Base-by-base conservation (phyloP, 192 early-diverging fungal genomes). In the Coemansia sp. region DNA sequence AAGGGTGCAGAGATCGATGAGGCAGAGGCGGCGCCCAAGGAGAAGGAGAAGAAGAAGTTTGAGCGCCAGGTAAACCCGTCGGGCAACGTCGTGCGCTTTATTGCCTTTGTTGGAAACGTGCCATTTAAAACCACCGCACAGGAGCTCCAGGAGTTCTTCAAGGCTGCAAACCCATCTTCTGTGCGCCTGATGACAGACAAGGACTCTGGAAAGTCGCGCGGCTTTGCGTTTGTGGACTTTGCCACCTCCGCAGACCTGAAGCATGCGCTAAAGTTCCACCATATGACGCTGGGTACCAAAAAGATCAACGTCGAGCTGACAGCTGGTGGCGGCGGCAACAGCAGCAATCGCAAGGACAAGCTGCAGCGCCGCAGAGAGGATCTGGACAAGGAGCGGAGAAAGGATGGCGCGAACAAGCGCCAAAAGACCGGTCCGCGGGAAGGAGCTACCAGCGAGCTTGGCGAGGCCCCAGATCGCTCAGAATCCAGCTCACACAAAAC, bases 251-350 rank as follows among this genome's bases (percentile, higher is more conserved):
- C 74, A 9, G 60, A 84, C 29, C 54, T 87, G 66, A 85, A 82
- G 72, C 84, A 79, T 68, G 86, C 84, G 43, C 65, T 89, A 11
- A 83, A 74, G 33, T 89, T 86, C 61, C 84, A 89, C 60, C 85
- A 87, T 57, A 74, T 77, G 14, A 57, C 74, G 40, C 74, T 89
- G 56, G 85, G 83, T n/a, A 68, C 80, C 43, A 74, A 85, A 63
- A 84, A 85, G 35, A 87, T 89, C 53, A 90, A 87, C 62, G 86
- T 90, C 33, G 88, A 90, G 65, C 59, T 90, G 53, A 90, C 88
- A 29, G 88, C 83, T 27, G 88, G 88, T 38, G 87, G 87, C 32
- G 88, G 88, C 44, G 88, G 88, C 41, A 85, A 85, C 56, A 87
- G 69, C 62, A 58, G 57, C n/a, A 52, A 56, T 4, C 75, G 75